Evolutionary conservation across 169 alveolate genomes (phyloP), one percentile per base, ranked within the genome.

Genomic region (Plasmodium reichenowi): DNA sequence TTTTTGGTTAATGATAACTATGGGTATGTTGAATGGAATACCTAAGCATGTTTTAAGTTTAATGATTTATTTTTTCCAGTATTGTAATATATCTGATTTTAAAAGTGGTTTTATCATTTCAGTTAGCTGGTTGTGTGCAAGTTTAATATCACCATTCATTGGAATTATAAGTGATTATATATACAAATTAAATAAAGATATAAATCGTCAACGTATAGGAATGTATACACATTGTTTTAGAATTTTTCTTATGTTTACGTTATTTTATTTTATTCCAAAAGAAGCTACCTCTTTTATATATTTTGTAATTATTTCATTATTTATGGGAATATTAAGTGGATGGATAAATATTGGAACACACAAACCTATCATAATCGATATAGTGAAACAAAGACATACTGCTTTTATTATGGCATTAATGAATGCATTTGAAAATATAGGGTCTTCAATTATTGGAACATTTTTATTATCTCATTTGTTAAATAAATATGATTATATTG

Each of bases 281-380:
- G 94, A 92, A 15, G 87, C 93, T 6, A 59, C 45, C n/a, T 85
- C 74, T 56, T 92, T 92, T 59, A 52, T 75, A 4, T 87, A 75
- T n/a, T 92, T 80, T 88, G 71, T 92, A 29, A 43, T 92, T 12
- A 80, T 92, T 52, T 88, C 93, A 6, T 63, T 92, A 56, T 59
- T 92, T 56, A 92, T 92, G 80, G 94, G 94, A n/a, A 70, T 92
- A 45, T 66, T 92, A 92, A 92, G 93, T 48, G 94, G 94, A 17
- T 92, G 94, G 94, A 89, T 92, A 66, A 92, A 92, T 32, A 92
- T 92, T 17, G 94, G 94, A 20, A 89, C 94, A 1, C 89, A 89
- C 26, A 92, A 92, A 12, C 94, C 94, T 8, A 92, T 92, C 58
- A 48, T 92, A 50, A 88, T 92, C 64, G 93, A 92, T 67, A 92